Evolutionary conservation across 176 grass and related monocot genomes (phyloP).

Genomic region (Musa itinerans): DNA sequence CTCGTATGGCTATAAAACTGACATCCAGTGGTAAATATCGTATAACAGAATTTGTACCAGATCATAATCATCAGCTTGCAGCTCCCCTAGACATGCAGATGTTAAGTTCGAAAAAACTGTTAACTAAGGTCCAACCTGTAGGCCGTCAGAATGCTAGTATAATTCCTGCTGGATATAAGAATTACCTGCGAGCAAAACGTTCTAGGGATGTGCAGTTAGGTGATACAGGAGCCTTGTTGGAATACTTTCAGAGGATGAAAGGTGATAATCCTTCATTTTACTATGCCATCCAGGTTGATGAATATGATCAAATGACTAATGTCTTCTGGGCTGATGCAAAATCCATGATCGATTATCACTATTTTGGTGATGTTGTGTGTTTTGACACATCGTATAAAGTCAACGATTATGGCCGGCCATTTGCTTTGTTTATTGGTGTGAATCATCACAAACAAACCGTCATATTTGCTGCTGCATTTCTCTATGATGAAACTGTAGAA

Average conservation of each 20-base stretch:
- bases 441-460: slow-evolving; percentile 76
- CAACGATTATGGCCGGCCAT: slow-evolving; percentile 47
- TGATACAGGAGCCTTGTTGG: slow-evolving; percentile 53
- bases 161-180: slow-evolving; percentile 71
- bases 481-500: slow-evolving; percentile 81
- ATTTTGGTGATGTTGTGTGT: slow-evolving; percentile 78
- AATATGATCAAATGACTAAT: slow-evolving; percentile 71
- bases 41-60: slow-evolving; percentile 61
- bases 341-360: slow-evolving; percentile 74
- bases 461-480: slow-evolving; percentile 69
- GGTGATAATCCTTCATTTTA: slow-evolving; percentile 72
- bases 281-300: slow-evolving; percentile 83
- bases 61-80: slow-evolving; percentile 89
- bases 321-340: slow-evolving; percentile 76
- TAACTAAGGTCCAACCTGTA: slow-evolving; percentile 40
- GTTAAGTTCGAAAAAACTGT: slow-evolving; percentile 53
- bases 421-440: slow-evolving; percentile 80
- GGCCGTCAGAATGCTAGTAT: slow-evolving; percentile 35
- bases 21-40: slow-evolving; percentile 57
- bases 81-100: slow-evolving; percentile 85
- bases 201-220: slow-evolving; percentile 36
- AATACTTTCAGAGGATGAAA: slow-evolving; percentile 86
- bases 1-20: slow-evolving; percentile 59
- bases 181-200: slow-evolving; percentile 61
- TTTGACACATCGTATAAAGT: slow-evolving; percentile 60